Evolutionary conservation across 805 yeast species (phyloP).

Genomic region (Candida manassasensis): DNA sequence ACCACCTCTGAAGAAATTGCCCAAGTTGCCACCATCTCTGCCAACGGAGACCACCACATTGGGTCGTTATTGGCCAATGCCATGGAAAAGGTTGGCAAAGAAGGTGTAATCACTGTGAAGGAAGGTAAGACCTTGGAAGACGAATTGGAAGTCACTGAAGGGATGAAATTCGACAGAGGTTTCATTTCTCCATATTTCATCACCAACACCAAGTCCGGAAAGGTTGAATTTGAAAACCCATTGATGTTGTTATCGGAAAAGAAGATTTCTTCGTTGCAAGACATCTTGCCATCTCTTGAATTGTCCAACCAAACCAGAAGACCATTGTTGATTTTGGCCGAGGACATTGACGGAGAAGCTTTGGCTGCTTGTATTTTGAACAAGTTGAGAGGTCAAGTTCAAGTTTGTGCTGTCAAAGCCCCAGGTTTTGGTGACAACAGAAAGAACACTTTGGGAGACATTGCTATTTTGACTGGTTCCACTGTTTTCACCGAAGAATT

Average conservation of each 20-base stretch:
- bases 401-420: constrained; percentile 95
- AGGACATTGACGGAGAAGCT: constrained; percentile 97
- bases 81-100: constrained; percentile 98
- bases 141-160: constrained; percentile 93
- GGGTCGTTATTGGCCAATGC: constrained; percentile 90
- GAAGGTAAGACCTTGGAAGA: constrained; percentile 97
- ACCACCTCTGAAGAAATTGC: constrained; percentile 93
- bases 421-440: constrained; percentile 99
- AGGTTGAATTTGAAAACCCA: constrained; percentile 94
- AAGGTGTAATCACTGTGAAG: constrained; percentile 96
- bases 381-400: constrained; percentile 97
- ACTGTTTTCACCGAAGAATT: constrained; percentile 88
- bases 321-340: constrained; percentile 90
- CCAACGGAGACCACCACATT: constrained; percentile 91
- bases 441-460: constrained; percentile 91
- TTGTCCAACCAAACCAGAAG: constrained; percentile 89
- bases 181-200: constrained; percentile 95
- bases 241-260: constrained; percentile 80
- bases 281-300: constrained; percentile 88
- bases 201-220: constrained; percentile 87
- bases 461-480: constrained; percentile 93
- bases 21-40: constrained; percentile 96
- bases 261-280: constrained; percentile 86
- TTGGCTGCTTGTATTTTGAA: constrained; percentile 95
- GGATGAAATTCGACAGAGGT: constrained; percentile 98